Evolutionary conservation across 768 basidiomycete genomes (phyloP).

Genomic region (Mycena kentingensis): DNA sequence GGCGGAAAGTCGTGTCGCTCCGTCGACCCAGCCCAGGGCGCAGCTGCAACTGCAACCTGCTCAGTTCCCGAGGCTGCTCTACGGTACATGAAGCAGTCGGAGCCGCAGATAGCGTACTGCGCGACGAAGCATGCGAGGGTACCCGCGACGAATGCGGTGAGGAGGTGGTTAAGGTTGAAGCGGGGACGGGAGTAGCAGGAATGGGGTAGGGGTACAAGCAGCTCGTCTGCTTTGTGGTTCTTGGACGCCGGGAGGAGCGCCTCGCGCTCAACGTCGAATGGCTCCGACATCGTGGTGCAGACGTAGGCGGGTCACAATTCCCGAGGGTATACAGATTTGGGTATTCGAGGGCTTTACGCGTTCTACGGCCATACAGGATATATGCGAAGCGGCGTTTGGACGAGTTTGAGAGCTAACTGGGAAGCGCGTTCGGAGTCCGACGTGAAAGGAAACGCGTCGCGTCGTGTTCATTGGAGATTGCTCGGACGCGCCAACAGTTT

Average conservation of each 20-base stretch:
- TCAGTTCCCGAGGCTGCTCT: conserved; percentile 16
- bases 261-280: conserved; percentile 37
- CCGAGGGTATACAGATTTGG: too few relatives aligned
- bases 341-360: too few relatives aligned
- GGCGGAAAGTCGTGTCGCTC: conserved; percentile 73
- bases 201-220: conserved; percentile 6
- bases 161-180: conserved; percentile 42
- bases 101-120: conserved; percentile 50
- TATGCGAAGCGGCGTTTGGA: too few relatives aligned
- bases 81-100: conserved; percentile 38
- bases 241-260: conserved; percentile 36
- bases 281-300: too few relatives aligned
- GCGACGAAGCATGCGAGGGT: conserved; percentile 49
- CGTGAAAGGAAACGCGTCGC: too few relatives aligned
- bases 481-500: too few relatives aligned
- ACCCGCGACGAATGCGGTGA: conserved; percentile 57
- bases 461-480: too few relatives aligned
- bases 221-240: conserved; percentile 7
- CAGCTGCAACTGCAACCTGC: conserved; percentile 44
- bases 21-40: conserved; percentile 74
- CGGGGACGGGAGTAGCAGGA: conserved; percentile 26
- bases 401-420: too few relatives aligned
- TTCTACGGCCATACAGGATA: too few relatives aligned
- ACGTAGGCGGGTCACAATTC: too few relatives aligned
- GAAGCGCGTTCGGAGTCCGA: too few relatives aligned